Percentiles rank a stretch among this genome's conserved stretches.
phyloP scores from a whole-genome alignment of 1,284 basidiomycete genomes.

The Austroboletus sp. region DNA sequence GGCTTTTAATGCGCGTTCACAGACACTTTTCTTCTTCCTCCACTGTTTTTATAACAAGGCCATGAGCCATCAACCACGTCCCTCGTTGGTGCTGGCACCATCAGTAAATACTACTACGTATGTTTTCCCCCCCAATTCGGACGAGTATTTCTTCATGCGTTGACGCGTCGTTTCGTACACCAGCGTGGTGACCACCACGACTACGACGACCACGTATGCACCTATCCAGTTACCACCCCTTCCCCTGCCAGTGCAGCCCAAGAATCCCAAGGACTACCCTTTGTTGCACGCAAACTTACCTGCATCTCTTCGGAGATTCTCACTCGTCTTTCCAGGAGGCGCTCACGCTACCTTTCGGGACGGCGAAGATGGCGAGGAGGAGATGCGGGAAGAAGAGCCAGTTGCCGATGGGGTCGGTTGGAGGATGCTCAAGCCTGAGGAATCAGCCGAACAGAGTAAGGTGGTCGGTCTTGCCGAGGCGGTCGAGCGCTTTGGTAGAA shows the following conservation, averaged over 20 bases:
- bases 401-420: slow-evolving; percentile 62
- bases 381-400: slow-evolving; percentile 65
- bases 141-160: slow-evolving; percentile 7
- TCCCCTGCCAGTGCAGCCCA: slow-evolving; percentile 61
- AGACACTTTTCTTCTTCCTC: slow-evolving; percentile 16
- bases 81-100: slow-evolving; percentile 61
- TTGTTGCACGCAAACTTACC: slow-evolving; percentile 66
- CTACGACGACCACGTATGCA: slow-evolving; percentile 76
- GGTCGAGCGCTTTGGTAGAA: slow-evolving; percentile 72
- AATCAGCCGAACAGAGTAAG: slow-evolving; percentile 43
- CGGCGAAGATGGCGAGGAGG: slow-evolving; percentile 53
- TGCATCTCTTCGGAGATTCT: slow-evolving; percentile 61
- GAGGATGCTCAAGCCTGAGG: slow-evolving; percentile 64
- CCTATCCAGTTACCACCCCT: slow-evolving; percentile 69
- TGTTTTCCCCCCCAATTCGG: slow-evolving; percentile 22
- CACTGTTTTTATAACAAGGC: slow-evolving; percentile 25
- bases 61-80: slow-evolving; percentile 55
- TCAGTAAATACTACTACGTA: slow-evolving; percentile 75
- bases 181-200: slow-evolving; percentile 81
- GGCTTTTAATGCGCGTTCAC: slow-evolving; percentile 32
- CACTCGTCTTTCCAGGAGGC: slow-evolving; percentile 71
- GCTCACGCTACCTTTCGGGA: slow-evolving; percentile 70
- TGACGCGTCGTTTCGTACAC: slow-evolving; percentile 26
- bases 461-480: slow-evolving; percentile 66
- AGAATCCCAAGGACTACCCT: slow-evolving; percentile 71